These are phyloP conservation scores for Penicillium verrucosum DNA, from an alignment of 2,329 filamentous ascomycete genomes.

Conservation along the genomic window DNA sequence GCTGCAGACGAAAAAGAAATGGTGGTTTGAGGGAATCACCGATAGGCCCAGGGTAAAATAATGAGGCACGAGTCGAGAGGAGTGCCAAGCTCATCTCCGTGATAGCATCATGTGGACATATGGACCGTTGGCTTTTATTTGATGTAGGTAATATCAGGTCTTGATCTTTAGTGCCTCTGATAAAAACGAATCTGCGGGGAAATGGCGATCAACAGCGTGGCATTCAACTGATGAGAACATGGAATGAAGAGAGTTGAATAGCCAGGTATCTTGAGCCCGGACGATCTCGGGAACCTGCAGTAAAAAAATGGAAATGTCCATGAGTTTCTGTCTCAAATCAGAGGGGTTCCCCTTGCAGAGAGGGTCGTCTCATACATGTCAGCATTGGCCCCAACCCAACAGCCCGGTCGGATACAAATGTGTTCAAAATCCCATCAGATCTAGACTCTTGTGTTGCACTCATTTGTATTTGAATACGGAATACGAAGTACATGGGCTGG, in stretches of 20 bases:
- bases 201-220: constrained; percentile 18
- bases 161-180: constrained; percentile 4
- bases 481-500: background rate
- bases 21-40: background rate
- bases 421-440: background rate
- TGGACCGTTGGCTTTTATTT: constrained; percentile 3
- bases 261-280: background rate
- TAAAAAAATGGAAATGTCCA: constrained; percentile 3
- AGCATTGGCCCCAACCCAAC: background rate
- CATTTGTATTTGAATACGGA: background rate
- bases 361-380: constrained; percentile 2
- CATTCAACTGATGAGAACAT: background rate
- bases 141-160: constrained; percentile 1
- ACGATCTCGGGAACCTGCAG: constrained; percentile 16
- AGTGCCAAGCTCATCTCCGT: constrained; percentile 10
- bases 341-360: constrained; percentile 21
- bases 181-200: constrained; percentile 10
- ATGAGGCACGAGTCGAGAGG: constrained; percentile 4
- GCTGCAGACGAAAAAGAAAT: background rate
- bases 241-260: background rate
- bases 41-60: background rate
- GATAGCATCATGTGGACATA: constrained; percentile 22
- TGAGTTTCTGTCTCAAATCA: constrained; percentile 15
- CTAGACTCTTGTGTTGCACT: background rate
- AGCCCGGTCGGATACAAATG: background rate